Evolutionary conservation across 2,329 filamentous ascomycete species (phyloP).

Genomic region (Colletotrichum tamarilloi): DNA sequence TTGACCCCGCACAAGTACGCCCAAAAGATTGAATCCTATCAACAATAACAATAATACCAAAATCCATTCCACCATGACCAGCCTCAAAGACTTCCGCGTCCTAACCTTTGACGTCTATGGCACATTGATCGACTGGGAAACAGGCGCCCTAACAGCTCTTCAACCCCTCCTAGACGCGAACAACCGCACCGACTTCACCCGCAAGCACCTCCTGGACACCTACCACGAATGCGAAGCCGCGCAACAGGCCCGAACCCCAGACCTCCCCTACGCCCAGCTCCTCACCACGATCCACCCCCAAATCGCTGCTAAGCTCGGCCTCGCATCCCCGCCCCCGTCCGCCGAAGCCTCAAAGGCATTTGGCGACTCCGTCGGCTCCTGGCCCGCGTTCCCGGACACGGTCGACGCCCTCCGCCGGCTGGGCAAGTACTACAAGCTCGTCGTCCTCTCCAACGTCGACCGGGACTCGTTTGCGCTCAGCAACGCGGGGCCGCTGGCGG

Average conservation of each 20-base stretch:
- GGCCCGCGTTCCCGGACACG: slow-evolving; percentile 71
- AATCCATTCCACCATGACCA: slow-evolving; percentile 6
- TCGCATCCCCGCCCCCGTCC: slow-evolving; percentile 47
- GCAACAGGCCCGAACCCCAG: slow-evolving; percentile 67
- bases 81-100: slow-evolving; percentile 45
- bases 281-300: slow-evolving; percentile 60
- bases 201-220: slow-evolving; percentile 53
- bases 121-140: slow-evolving; percentile 84
- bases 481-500: slow-evolving; percentile 58
- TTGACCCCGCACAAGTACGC: neutral
- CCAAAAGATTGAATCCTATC: neutral
- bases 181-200: slow-evolving; percentile 42
- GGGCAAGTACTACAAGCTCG: slow-evolving; percentile 64
- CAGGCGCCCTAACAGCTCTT: slow-evolving; percentile 68
- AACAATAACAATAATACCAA: neutral
- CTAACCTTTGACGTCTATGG: slow-evolving; percentile 85
- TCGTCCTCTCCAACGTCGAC: slow-evolving; percentile 69
- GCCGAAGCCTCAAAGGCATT: slow-evolving; percentile 59
- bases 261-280: slow-evolving; percentile 69
- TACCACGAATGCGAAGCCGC: slow-evolving; percentile 56
- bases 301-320: slow-evolving; percentile 56
- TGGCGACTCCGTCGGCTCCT: slow-evolving; percentile 62
- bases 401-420: slow-evolving; percentile 64
- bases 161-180: slow-evolving; percentile 56
- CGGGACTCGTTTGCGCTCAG: slow-evolving; percentile 58